Conservation (phyloP, 1,139 yeast genomes). For the Saccharomyces hybrid region DNA sequence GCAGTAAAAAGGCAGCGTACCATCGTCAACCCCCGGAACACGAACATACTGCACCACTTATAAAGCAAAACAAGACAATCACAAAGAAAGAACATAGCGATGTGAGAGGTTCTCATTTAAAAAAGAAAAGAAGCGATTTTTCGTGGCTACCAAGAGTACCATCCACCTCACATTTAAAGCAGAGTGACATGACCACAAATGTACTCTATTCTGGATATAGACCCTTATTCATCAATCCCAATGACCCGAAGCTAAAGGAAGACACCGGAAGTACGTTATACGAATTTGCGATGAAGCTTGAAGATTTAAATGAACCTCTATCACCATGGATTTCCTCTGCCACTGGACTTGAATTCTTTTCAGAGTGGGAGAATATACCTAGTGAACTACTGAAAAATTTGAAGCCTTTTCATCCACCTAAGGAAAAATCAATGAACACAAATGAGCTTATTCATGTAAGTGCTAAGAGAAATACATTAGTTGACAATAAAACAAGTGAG, state of each 20-base stretch:
- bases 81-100: neutral
- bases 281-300: slow-evolving; percentile 29
- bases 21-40: neutral
- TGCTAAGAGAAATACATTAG: neutral
- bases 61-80: neutral
- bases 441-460: neutral
- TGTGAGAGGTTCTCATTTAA: neutral
- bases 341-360: slow-evolving; percentile 28
- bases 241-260: slow-evolving; percentile 7
- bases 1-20: neutral
- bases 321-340: slow-evolving; percentile 28
- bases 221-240: slow-evolving; percentile 22
- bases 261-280: slow-evolving; percentile 17
- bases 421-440: neutral
- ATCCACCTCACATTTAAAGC: slow-evolving; percentile 20
- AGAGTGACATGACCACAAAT: slow-evolving; percentile 19
- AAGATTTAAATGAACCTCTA: slow-evolving; percentile 22
- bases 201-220: slow-evolving; percentile 29
- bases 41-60: neutral
- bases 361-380: slow-evolving; percentile 33
- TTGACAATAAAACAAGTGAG: neutral
- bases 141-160: slow-evolving; percentile 28
- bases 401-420: slow-evolving; percentile 21
- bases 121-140: slow-evolving; percentile 15
- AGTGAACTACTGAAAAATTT: slow-evolving; percentile 19